Evolutionary conservation across 192 early-diverging fungal genomes (phyloP).

Genomic region (Backusella psychrophila): DNA sequence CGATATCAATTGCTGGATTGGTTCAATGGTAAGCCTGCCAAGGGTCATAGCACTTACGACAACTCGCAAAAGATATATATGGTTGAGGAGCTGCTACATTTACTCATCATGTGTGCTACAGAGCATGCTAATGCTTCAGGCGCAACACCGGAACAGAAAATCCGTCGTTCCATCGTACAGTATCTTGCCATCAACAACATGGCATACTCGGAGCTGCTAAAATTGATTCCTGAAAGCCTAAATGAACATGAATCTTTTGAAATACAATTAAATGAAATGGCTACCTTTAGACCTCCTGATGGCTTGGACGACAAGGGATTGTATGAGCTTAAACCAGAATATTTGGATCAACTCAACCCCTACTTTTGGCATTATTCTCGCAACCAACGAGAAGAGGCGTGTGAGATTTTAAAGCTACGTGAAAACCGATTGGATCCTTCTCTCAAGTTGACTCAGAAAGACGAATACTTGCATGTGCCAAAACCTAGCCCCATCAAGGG

Average conservation of each 20-base stretch:
- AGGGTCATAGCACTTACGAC: slow-evolving; percentile 57
- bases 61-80: slow-evolving; percentile 70
- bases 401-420: slow-evolving; percentile 63
- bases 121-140: slow-evolving; percentile 74
- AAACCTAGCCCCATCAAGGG: slow-evolving; percentile 48
- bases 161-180: slow-evolving; percentile 87
- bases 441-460: slow-evolving; percentile 32
- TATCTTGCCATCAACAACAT: slow-evolving; percentile 65
- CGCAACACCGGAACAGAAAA: slow-evolving; percentile 59
- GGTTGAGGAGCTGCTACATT: slow-evolving; percentile 86
- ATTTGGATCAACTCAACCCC: slow-evolving; percentile 83
- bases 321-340: slow-evolving; percentile 91
- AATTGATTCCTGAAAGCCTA: slow-evolving; percentile 79
- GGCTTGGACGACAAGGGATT: slow-evolving; percentile 78
- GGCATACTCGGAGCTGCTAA: slow-evolving; percentile 81
- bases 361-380: slow-evolving; percentile 93
- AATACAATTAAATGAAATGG: slow-evolving; percentile 67
- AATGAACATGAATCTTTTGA: slow-evolving; percentile 67
- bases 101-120: slow-evolving; percentile 79
- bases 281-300: slow-evolving; percentile 79
- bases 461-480: slow-evolving; percentile 44
- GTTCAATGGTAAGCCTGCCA: slow-evolving; percentile 66
- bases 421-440: slow-evolving; percentile 3
- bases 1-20: slow-evolving; percentile 83
- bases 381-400: slow-evolving; percentile 88